These are phyloP conservation scores for Quercus tomentella DNA, from an alignment of 331 rosid genomes.

Conservation along the genomic window DNA sequence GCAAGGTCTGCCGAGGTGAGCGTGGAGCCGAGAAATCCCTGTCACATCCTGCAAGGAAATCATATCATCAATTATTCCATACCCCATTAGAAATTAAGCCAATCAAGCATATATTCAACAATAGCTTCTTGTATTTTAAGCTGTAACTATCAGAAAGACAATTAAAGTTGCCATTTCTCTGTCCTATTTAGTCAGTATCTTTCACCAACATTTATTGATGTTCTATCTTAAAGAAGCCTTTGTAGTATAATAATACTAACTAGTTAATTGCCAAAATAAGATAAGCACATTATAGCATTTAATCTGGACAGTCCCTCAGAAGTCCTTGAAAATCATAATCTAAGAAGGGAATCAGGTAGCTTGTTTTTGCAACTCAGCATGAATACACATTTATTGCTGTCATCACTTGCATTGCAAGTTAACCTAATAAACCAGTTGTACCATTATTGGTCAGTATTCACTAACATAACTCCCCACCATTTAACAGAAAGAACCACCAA, in stretches of 20 bases:
- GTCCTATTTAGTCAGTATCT: neutral
- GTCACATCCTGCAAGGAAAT: constrained; percentile 80
- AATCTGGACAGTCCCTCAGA: too few relatives aligned
- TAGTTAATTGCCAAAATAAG: too few relatives aligned
- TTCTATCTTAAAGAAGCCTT: neutral
- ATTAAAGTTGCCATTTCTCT: neutral
- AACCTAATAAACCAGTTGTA: neutral
- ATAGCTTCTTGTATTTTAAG: neutral
- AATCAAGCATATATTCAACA: neutral
- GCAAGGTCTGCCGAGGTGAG: constrained; percentile 76
- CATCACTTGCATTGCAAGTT: neutral
- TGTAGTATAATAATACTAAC: too few relatives aligned
- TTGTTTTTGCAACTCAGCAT: neutral
- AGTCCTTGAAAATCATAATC: too few relatives aligned
- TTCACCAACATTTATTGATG: neutral
- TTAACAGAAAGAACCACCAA: neutral
- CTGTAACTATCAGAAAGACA: neutral
- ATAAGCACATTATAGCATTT: too few relatives aligned
- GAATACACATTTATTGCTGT: neutral
- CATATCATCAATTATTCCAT: constrained; percentile 7
- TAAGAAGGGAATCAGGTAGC: too few relatives aligned
- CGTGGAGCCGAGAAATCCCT: constrained; percentile 92
- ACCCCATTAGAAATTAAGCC: neutral
- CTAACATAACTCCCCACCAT: neutral
- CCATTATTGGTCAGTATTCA: neutral